Conservation (phyloP, 2,329 filamentous ascomycete species). For the Aspergillus ochraceus region DNA sequence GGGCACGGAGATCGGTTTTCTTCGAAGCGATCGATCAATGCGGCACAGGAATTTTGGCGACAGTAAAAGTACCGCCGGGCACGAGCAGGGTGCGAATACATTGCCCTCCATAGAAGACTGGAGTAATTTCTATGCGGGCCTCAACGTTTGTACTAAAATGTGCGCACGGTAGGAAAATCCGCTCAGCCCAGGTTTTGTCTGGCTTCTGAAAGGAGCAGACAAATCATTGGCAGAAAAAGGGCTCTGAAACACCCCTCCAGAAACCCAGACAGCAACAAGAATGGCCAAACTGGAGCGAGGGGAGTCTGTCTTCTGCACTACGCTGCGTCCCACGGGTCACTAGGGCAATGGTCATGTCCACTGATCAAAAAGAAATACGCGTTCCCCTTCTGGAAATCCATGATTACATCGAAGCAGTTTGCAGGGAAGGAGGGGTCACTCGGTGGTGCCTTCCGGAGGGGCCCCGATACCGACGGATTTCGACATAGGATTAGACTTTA, state of each 20-base stretch:
- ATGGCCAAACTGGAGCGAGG: background rate
- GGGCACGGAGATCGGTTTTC: constrained; percentile 19
- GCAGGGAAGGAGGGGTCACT: constrained; percentile 22
- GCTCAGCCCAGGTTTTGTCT: constrained; percentile 17
- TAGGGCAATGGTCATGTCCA: background rate
- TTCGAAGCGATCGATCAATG: constrained; percentile 26
- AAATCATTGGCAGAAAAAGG: constrained; percentile 12
- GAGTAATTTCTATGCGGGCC: constrained; percentile 27
- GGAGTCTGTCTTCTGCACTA: background rate
- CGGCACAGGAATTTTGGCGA: constrained; percentile 17
- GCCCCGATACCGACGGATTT: constrained; percentile 17
- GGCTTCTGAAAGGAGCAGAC: constrained; percentile 14
- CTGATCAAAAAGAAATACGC: constrained; percentile 11
- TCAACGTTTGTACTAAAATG: constrained; percentile 29
- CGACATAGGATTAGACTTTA: constrained; percentile 9
- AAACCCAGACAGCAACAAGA: background rate
- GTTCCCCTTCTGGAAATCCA: constrained; percentile 5
- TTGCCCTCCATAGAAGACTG: constrained; percentile 23
- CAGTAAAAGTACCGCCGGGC: constrained; percentile 19
- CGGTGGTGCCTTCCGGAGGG: constrained; percentile 16
- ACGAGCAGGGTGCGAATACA: constrained; percentile 24
- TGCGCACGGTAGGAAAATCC: constrained; percentile 24
- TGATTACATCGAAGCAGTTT: constrained; percentile 16
- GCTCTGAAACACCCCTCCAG: constrained; percentile 9
- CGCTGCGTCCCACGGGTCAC: background rate